Conservation (phyloP, 345 rosid genomes). For the Dipteronia sinensis region DNA sequence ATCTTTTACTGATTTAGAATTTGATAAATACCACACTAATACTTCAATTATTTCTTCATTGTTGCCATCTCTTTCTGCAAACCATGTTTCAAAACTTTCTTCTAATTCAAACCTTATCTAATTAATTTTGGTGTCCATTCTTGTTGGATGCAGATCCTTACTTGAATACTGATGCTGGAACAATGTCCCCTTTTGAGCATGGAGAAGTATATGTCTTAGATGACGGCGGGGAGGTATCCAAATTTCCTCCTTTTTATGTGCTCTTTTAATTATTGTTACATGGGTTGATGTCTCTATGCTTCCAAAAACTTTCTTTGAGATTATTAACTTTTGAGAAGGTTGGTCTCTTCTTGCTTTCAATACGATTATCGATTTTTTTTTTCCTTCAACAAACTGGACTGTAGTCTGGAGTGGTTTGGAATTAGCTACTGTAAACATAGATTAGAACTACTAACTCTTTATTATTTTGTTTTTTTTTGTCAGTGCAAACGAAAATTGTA, state of each 20-base stretch:
- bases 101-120: not conserved
- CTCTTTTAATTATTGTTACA: not conserved
- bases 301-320: not conserved
- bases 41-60: not conserved
- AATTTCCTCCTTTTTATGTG: not conserved
- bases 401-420: not conserved
- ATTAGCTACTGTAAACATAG: not conserved
- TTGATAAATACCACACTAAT: not conserved
- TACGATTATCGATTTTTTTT: not conserved
- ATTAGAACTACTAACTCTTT: not conserved
- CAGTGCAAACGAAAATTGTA: not conserved
- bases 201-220: conserved; percentile 97
- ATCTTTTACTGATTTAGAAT: no score
- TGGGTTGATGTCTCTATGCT: conserved; percentile 6
- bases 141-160: conserved; percentile 71
- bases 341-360: not conserved
- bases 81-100: not conserved
- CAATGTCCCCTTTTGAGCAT: conserved; percentile 98
- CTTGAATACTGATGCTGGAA: conserved; percentile 93
- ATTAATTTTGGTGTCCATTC: conserved; percentile 25
- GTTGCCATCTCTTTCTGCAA: not conserved
- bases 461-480: not conserved
- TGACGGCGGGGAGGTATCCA: conserved; percentile 95
- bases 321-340: not conserved
- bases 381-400: not conserved